Evolutionary conservation across 2,329 filamentous ascomycete species (phyloP).

Genomic region (Ceratocystiopsis minuta): DNA sequence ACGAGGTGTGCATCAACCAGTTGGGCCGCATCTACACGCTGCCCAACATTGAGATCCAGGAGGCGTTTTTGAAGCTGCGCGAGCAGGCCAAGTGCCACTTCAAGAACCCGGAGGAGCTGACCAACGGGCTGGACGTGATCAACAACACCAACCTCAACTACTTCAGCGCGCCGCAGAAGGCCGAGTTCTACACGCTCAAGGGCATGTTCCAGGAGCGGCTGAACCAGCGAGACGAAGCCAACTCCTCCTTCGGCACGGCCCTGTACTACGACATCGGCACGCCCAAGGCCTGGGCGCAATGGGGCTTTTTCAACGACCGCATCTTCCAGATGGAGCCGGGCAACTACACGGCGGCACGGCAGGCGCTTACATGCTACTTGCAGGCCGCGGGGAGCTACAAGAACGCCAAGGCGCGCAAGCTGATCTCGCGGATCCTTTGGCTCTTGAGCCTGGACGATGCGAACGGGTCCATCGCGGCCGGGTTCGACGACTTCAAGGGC

Average conservation of each 20-base stretch:
- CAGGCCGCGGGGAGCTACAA: conserved; percentile 95
- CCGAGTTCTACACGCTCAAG: conserved; percentile 97
- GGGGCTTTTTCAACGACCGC: conserved; percentile 95
- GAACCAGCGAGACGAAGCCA: conserved; percentile 75
- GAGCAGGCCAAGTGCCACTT: conserved; percentile 99
- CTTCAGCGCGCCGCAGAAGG: conserved; percentile 89
- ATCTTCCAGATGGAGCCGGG: conserved; percentile 82
- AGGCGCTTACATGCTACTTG: conserved; percentile 87
- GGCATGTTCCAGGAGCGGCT: conserved; percentile 98
- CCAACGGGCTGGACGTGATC: conserved; percentile 87
- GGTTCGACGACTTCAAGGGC: conserved; percentile 92
- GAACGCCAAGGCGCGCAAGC: conserved; percentile 85
- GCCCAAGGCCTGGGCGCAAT: conserved; percentile 96
- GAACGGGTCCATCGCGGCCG: conserved; percentile 62
- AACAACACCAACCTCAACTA: conserved; percentile 99
- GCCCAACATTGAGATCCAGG: conserved; percentile 98
- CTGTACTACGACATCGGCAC: conserved; percentile 90
- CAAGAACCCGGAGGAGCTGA: conserved; percentile 83
- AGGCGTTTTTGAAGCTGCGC: conserved; percentile 93
- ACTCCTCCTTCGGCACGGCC: conserved; percentile 85
- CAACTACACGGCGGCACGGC: conserved; percentile 68
- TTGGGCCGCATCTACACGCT: conserved; percentile 95
- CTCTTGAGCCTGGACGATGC: conserved; percentile 83
- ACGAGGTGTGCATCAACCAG: conserved; percentile 93
- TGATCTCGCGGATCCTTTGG: conserved; percentile 88